These are phyloP conservation scores for Candida lessepsii DNA, from an alignment of 805 yeast genomes.

Conservation along the genomic window DNA sequence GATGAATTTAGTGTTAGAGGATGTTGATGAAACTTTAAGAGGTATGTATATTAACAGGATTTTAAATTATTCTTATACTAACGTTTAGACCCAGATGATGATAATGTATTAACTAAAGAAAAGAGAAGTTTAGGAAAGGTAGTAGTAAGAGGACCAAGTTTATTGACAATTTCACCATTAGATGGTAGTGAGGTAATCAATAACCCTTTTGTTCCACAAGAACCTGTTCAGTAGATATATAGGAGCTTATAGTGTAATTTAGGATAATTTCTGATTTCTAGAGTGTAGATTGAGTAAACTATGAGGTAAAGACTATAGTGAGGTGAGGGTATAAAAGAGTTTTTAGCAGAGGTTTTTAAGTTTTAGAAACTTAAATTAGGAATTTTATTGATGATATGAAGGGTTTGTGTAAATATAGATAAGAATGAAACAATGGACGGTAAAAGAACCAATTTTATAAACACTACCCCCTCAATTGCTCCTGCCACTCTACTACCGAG, in stretches of 20 bases:
- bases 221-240: background rate
- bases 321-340: too few relatives aligned
- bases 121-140: slow-evolving; percentile 74
- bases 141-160: slow-evolving; percentile 81
- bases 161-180: slow-evolving; percentile 71
- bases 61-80: too few relatives aligned
- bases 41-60: slow-evolving; percentile 6
- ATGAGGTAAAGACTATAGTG: too few relatives aligned
- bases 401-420: too few relatives aligned
- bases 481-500: background rate
- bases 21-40: slow-evolving; percentile 63
- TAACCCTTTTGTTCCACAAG: slow-evolving; percentile 52
- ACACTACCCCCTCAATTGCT: background rate
- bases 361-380: too few relatives aligned
- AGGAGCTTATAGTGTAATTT: background rate
- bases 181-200: slow-evolving; percentile 70
- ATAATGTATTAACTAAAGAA: slow-evolving; percentile 48
- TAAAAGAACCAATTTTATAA: too few relatives aligned
- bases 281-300: too few relatives aligned
- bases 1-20: slow-evolving; percentile 75
- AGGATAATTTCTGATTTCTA: too few relatives aligned
- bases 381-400: too few relatives aligned
- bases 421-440: too few relatives aligned
- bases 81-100: slow-evolving; percentile 56
- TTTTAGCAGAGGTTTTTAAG: too few relatives aligned